Evolutionary conservation across 805 yeast genomes (phyloP).

Genomic region (Candida jianshihensis): DNA sequence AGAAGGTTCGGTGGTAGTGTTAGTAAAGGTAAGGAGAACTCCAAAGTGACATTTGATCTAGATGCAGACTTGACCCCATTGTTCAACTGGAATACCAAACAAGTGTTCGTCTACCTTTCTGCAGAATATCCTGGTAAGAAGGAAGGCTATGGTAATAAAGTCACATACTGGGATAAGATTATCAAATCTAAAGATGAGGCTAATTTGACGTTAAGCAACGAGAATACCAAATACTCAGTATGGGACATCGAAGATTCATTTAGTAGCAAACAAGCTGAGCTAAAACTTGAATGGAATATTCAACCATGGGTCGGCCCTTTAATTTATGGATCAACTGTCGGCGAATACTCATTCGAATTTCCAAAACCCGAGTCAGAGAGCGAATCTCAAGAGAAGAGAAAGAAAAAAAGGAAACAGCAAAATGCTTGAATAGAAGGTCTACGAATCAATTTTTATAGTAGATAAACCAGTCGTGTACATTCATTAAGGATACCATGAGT

Average conservation of each 20-base stretch:
- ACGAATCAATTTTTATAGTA: too few species aligned
- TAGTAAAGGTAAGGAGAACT: conserved; percentile 70
- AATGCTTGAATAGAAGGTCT: not conserved
- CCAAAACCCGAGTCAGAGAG: conserved; percentile 12
- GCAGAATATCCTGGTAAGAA: conserved; percentile 59
- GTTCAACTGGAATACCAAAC: conserved; percentile 96
- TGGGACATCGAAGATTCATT: conserved; percentile 71
- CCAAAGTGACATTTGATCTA: conserved; percentile 64
- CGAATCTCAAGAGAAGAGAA: conserved; percentile 6
- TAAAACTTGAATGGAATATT: conserved; percentile 80
- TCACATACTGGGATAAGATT: conserved; percentile 89
- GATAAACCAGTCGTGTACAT: too few species aligned
- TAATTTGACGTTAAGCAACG: conserved; percentile 39
- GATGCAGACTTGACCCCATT: conserved; percentile 68
- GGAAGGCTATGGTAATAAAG: conserved; percentile 45
- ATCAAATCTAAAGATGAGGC: conserved; percentile 57
- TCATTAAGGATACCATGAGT: too few species aligned
- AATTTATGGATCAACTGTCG: conserved; percentile 51
- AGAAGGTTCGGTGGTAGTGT: conserved; percentile 61
- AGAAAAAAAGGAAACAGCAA: conserved; percentile 8
- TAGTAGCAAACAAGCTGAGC: conserved; percentile 54
- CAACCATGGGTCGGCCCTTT: conserved; percentile 89
- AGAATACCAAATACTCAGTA: conserved; percentile 69
- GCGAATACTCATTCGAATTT: conserved; percentile 16
- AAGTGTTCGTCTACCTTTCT: conserved; percentile 84